Percentiles rank a stretch among this genome's conserved stretches.
phyloP scores from a whole-genome alignment of 768 basidiomycete species.

The Russula dissimulans region DNA sequence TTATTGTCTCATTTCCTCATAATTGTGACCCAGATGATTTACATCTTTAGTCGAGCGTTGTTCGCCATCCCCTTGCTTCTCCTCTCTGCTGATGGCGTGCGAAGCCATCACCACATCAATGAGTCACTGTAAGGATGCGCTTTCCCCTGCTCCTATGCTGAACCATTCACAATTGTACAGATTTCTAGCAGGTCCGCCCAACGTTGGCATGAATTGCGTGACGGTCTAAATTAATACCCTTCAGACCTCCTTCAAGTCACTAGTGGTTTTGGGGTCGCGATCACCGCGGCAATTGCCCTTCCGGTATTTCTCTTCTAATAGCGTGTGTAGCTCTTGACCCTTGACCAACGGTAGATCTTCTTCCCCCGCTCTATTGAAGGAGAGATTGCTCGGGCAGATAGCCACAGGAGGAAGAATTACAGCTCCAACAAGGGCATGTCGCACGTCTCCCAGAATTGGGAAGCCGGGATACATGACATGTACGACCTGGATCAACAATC shows the following conservation, averaged over 20 bases:
- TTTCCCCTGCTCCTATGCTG: neutral
- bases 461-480: neutral
- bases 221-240: neutral
- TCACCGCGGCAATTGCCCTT: neutral
- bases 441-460: neutral
- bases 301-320: slow-evolving; percentile 26
- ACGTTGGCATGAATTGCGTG: neutral
- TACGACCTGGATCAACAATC: neutral
- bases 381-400: slow-evolving; percentile 37
- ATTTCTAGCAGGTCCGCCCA: neutral
- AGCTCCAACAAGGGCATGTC: neutral
- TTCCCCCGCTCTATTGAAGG: slow-evolving; percentile 70
- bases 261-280: neutral
- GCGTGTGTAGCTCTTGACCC: slow-evolving; percentile 19
- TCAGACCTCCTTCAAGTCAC: neutral
- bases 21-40: slow-evolving; percentile 42
- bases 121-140: slow-evolving; percentile 38
- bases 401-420: slow-evolving; percentile 25
- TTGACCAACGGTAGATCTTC: slow-evolving; percentile 39
- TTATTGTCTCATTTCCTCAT: too few species aligned
- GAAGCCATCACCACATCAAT: slow-evolving; percentile 52
- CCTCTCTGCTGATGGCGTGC: slow-evolving; percentile 58
- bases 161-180: neutral
- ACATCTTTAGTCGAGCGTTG: slow-evolving; percentile 37
- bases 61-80: slow-evolving; percentile 59